Evolutionary conservation across 192 early-diverging fungal genomes (phyloP), one percentile per base, ranked within the genome.

Genomic region (Umbelopsis sp.): DNA sequence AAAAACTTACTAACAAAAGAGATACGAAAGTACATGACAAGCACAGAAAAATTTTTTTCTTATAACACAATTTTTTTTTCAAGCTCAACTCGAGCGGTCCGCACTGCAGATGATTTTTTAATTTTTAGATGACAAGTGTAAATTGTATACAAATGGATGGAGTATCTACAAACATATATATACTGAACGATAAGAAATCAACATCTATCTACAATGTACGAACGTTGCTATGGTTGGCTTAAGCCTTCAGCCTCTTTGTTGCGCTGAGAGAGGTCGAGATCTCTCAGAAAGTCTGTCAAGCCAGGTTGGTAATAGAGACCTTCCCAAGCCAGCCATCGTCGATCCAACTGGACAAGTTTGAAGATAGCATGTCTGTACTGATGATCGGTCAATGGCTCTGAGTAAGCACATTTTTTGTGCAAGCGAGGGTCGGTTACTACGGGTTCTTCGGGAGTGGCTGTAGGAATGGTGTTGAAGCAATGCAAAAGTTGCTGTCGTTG

Each of bases 311-410:
- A 4, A 49, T n/a, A 49, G 47, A 17, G 20, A 6, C 20, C 20
- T 17, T 17, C 47, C 20, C n/a, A 49, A 17, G 11, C 16, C 47
- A 49, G 10, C 47, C 47, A 49, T 49, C 47, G 47, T 17, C 16
- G 8, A 21, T 49, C 47, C 56, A 11, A 34, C 31, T 62, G 56
- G 12, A 62, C 56, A n/a, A 17, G 31, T 31, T 62, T 62, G 20
- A 62, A 62, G 6, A 32, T 34, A n/a, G 56, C 56, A 20, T 62
- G 56, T 26, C 34, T 10, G 56, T 62, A 62, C 31, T 62, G 56
- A 34, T 34, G 56, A 2, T 29, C 29, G 2, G 56, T 62, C 2
- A 62, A 20, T 2, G 56, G 56, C 29, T 29, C 26, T 34, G 56
- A 62, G 56, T 62, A 62, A 8, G 56, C 26, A 36, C 31, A 62